phyloP scores from a whole-genome alignment of 2,329 filamentous ascomycete species.

The Colletotrichum salicis region DNA sequence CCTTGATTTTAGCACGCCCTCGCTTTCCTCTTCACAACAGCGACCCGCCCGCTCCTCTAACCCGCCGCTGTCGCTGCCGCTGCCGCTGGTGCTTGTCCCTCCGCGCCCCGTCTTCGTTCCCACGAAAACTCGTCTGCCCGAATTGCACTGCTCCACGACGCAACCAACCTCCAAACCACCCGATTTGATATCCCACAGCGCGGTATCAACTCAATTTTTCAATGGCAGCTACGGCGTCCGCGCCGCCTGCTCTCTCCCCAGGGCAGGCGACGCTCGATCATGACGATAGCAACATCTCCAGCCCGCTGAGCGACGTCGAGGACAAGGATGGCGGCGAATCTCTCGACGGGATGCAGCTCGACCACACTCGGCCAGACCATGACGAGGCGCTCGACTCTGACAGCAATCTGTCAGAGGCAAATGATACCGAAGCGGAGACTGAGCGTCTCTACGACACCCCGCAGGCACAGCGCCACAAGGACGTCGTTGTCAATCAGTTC shows the following conservation, averaged over 20 bases:
- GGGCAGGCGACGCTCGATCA: conserved; percentile 58
- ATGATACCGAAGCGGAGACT: conserved; percentile 89
- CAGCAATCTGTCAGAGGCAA: conserved; percentile 68
- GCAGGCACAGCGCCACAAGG: conserved; percentile 70
- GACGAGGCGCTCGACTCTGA: conserved; percentile 55
- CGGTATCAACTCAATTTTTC: conserved; percentile 19
- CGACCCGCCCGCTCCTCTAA: conserved; percentile 31
- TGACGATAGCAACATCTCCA: conserved; percentile 80
- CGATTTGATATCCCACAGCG: conserved; percentile 13
- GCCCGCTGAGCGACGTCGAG: conserved; percentile 92
- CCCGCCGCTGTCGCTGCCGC: conserved; percentile 25
- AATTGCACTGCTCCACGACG: conserved; percentile 26
- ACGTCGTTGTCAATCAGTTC: conserved; percentile 68
- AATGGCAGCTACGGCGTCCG: conserved; percentile 66
- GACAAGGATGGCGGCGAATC: conserved; percentile 78
- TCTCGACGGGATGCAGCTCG: conserved; percentile 67
- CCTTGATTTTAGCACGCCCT: conserved; percentile 9
- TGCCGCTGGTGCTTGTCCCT: conserved; percentile 28
- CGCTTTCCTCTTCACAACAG: conserved; percentile 21
- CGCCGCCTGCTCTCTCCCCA: conserved; percentile 61
- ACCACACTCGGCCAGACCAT: conserved; percentile 38
- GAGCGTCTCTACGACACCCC: conserved; percentile 93
- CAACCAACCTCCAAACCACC: conserved; percentile 13
- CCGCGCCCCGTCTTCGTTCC: conserved; percentile 25
- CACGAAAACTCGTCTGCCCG: conserved; percentile 33